Evolutionary conservation across 2,329 filamentous ascomycete species (phyloP), one percentile per base, ranked within the genome.

Genomic region (Apiospora pterosperma): DNA sequence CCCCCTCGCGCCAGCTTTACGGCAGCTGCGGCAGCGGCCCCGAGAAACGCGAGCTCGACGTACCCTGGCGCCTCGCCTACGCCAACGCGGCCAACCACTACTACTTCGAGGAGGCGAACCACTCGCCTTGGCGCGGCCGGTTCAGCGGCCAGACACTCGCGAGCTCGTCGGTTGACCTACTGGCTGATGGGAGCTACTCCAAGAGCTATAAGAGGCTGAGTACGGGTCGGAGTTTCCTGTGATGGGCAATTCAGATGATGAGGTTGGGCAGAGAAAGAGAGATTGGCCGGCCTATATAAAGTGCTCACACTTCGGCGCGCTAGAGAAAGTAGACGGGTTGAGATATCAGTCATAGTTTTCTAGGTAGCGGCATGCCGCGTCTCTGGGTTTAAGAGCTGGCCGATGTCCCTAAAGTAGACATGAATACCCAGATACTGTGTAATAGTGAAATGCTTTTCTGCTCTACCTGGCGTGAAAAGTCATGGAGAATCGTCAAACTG

Each of bases 61-160:
- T 81, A 0, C 80, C 80, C 0, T 83, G 79, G 77, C 73, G 79
- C 21, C 76, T 83, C 4, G 73, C 73, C 0, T 81, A 79, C 61
- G 74, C 74, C 5, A 71, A 74, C 34, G 74, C 70, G 8, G 71
- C 73, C 7, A 80, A 81, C 36, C 79, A 82, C 62, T 82, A 79
- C 62, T 82, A 78, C 68, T 80, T 82, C 39, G 76, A 79, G 52
- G 77, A 81, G 68, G 76, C 76, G 1, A 71, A 71, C 55, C 66
- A 69, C 1, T 64, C 61, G 39, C 70, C 74, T 8, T 69, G 70
- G 65, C 70, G 66, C 10, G 76, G 73, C 0, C 71, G 72, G 63
- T 74, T 73, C 39, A 66, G 62, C 55, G 64, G 61, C n/a, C 58
- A 52, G 42, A 60, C 59, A 5, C 28, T 44, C 11, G 21, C 44